phyloP scores from a whole-genome alignment of 176 grass and related monocot species.

The Carex parvula region DNA sequence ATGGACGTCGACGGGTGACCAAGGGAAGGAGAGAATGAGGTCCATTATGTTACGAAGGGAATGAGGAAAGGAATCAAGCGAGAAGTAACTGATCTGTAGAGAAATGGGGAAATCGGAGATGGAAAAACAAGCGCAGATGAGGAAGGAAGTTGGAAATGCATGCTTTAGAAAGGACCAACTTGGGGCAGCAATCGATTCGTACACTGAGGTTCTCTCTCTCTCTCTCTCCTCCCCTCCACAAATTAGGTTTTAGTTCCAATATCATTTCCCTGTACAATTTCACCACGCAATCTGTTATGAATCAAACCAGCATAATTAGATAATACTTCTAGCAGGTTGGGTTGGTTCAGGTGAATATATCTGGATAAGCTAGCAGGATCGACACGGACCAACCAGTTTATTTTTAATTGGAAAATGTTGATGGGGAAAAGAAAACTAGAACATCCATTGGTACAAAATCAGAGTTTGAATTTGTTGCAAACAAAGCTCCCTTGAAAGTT shows the following conservation, averaged over 20 bases:
- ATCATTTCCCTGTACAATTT: background rate
- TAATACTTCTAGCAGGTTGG: background rate
- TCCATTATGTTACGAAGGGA: background rate
- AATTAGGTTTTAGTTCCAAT: background rate
- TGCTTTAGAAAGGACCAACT: slow-evolving; percentile 73
- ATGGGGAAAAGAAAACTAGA: background rate
- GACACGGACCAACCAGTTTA: background rate
- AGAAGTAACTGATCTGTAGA: background rate
- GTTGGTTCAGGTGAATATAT: background rate
- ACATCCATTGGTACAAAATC: background rate
- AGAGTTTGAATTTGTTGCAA: background rate
- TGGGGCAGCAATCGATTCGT: slow-evolving; percentile 86
- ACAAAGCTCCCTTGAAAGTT: background rate
- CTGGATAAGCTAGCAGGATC: background rate
- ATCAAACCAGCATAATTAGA: background rate
- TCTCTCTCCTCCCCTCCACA: background rate
- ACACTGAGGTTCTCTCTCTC: slow-evolving; percentile 64
- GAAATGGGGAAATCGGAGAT: slow-evolving; percentile 33
- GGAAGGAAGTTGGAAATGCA: slow-evolving; percentile 62
- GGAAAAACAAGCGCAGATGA: slow-evolving; percentile 68
- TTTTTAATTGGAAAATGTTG: background rate
- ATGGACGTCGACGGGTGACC: background rate
- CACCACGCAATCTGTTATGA: background rate
- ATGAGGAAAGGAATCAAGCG: background rate
- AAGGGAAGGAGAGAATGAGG: background rate